Evolutionary conservation across 192 early-diverging fungal genomes (phyloP).

Genomic region (Coemansia sp.): DNA sequence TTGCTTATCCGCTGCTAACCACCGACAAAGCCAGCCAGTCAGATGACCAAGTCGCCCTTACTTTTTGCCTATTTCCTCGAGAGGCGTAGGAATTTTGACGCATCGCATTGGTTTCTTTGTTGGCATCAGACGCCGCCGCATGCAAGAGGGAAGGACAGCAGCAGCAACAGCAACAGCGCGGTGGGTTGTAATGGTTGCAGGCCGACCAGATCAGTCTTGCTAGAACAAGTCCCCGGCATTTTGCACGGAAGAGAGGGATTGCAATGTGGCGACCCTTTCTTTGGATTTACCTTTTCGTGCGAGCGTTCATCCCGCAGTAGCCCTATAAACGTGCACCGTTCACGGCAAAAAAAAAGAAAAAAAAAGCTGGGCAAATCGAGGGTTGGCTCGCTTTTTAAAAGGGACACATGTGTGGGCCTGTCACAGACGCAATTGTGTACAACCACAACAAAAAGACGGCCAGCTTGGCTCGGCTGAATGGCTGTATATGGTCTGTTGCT

Average conservation of each 20-base stretch:
- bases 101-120: conserved; percentile 16
- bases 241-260: neutral
- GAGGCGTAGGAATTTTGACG: conserved; percentile 8
- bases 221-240: neutral
- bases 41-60: conserved; percentile 7
- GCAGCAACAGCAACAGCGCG: too few species aligned
- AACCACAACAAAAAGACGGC: too few species aligned
- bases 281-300: neutral
- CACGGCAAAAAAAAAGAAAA: neutral
- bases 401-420: too few species aligned
- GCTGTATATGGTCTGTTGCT: neutral
- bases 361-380: neutral
- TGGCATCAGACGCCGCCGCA: conserved; percentile 13
- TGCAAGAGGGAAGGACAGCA: neutral
- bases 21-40: conserved; percentile 12
- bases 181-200: neutral
- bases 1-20: neutral
- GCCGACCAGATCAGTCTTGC: neutral
- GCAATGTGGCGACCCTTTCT: neutral
- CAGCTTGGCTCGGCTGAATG: neutral
- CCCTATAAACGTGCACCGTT: neutral
- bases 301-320: neutral
- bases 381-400: neutral
- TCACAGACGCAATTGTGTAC: too few species aligned
- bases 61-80: conserved; percentile 6